Evolutionary conservation across 1,284 basidiomycete species (phyloP), one percentile per base, ranked within the genome.

Genomic region (Rhodofomes roseus): DNA sequence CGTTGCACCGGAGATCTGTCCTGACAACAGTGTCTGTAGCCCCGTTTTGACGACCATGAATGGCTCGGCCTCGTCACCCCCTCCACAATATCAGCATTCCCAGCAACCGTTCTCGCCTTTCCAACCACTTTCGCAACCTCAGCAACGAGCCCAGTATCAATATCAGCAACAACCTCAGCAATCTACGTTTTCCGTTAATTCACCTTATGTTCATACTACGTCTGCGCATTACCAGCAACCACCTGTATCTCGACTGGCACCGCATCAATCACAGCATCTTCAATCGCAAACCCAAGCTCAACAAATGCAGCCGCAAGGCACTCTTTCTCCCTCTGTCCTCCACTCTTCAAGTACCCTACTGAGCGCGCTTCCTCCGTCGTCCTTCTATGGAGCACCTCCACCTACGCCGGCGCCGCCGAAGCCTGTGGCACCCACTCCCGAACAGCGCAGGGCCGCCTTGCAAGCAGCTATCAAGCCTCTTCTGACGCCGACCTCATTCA

Each of bases 241-340:
- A 55, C 74, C 68, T 52, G 66, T 65, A 36, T 63, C 62, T 9
- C 66, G 64, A 43, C 65, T 70, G 46, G 62, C 66, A 54, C 63
- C 60, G 11, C 31, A 34, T 22, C 67, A 70, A 43, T 70, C 71
- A 37, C 70, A 76, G 37, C 78, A 75, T 56, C 73, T 73, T n/a
- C 66, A 67, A 54, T 61, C 64, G 6, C 65, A 68, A 31, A 64
- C 64, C 1, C 61, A 65, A 7, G 54, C 60, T 11, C 77, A 76
- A 23, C 68, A 70, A 51, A 63, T 74, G 16, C 66, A 68, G 48
- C 62, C 61, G 9, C 66, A 86, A 68, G 76, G 83, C 63, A 87
- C 86, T 4, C 78, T 89, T 27, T 84, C 87, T 3, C 89, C 89
- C 2, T 85, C 84, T 65, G 82, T 81, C 52, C 77, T 89, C 34